Evolutionary conservation across 192 early-diverging fungal genomes (phyloP), one percentile per base, ranked within the genome.

Genomic region (Coemansia sp.): DNA sequence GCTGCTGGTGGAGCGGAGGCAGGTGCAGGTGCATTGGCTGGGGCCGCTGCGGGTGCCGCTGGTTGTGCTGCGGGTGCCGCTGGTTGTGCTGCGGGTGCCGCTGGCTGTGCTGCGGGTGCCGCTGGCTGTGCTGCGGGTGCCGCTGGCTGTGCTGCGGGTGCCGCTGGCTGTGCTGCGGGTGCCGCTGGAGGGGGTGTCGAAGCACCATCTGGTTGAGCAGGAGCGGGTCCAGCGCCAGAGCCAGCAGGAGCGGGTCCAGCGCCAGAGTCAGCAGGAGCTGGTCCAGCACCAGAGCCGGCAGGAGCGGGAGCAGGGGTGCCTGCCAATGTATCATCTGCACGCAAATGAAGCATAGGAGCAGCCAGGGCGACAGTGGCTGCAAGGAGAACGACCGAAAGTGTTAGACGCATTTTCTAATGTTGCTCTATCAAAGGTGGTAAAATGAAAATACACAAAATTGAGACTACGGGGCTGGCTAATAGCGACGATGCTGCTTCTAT

Each of bases 341-440:
- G 46, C 26, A 50, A 50, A 12, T 50, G 46, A 14, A 50, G 46
- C 46, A 50, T 5, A 26, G 46, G 46, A 29, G 46, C 46, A n/a
- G 61, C 61, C 12, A 63, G 36, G 21, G 53, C 61, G 43, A 40
- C 61, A 9, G 61, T 53, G 9, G 44, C 33, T 3, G 61, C 39
- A 15, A 63, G 26, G 38, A 54, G 43, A 29, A 54, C 21, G 29
- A 55, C 12, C 5, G 61, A 63, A 18, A 63, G 42, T 2, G 61
- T 34, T 24, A 50, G 26, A 21, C 61, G 61, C 61, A 63, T 62
- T 41, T 40, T 58, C 21, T 54, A 21, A 19, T 46, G 48, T 4
- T 5, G 3, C 24, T n/a, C 4, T 15, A 7, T 40, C 26, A 27
- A 26, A 27, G 27, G 7, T 32, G 7, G 15, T 22, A 24, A 26